Evolutionary conservation across 768 basidiomycete species (phyloP), one percentile per base, ranked within the genome.

Genomic region (Termitomyces bulborhizus): DNA sequence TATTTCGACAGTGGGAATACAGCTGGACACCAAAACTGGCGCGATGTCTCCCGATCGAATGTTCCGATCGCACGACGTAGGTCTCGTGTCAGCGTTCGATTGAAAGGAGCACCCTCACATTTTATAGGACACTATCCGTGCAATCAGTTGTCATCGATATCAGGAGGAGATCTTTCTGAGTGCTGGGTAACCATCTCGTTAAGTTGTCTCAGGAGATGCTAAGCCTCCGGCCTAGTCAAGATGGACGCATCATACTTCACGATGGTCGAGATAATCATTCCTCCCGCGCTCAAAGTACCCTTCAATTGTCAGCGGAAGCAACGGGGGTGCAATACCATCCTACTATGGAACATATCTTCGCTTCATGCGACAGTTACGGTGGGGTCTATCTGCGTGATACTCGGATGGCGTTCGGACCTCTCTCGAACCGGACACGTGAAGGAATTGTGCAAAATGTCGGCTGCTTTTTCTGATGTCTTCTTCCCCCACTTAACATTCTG

Each of bases 321-420:
- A 85, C 85, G 0, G 79, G 81, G 40, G 79, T 85, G 5, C 77
- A 83, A 60, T 84, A 78, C 51, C 87, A 92, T 63, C 90, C 90
- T 12, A 63, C 58, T 31, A 81, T 85, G 73, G 81, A 85, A 37
- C 75, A 89, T 60, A 64, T 90, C 46, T 90, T 92, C 58, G 78
- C 77, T 5, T 86, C 84, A 3, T 80, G 83, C 54, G 85, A 89
- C 58, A 70, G 64, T 11, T 68, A 63, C 15, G 88, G 89, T 4
- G 67, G 69, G 24, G 83, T 90, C 3, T 82, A 77, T 60, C 78
- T 92, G 54, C 80, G 86, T 15, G 89, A 92, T 66, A 69, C 72
- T 15, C 75, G 89, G 12, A 90, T 89, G 85, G 80, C 86, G 0
- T 91, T 90, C 66, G 84, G 85, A 18, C 74, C 83, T 43, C 60